These are phyloP conservation scores for Alternaria rosae DNA, from an alignment of 2,329 filamentous ascomycete genomes.

Conservation along the genomic window DNA sequence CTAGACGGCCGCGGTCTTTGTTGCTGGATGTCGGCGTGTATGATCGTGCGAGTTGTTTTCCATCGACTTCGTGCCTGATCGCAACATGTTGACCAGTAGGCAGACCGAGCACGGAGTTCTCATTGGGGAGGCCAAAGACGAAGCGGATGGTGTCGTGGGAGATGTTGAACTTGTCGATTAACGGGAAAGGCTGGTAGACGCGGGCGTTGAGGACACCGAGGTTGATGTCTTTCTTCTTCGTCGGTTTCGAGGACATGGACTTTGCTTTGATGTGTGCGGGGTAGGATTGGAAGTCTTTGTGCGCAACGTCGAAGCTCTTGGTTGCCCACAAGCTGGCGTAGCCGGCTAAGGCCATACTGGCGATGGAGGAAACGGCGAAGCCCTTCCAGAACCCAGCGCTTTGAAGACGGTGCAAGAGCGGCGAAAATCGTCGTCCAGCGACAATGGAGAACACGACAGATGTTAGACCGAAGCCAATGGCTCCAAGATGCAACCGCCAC, in stretches of 20 bases:
- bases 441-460: conserved; percentile 9
- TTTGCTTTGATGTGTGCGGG: conserved; percentile 23
- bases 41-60: conserved; percentile 49
- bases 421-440: conserved; percentile 14
- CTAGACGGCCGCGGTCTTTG: conserved; percentile 65
- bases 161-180: conserved; percentile 38
- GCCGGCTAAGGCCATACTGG: conserved; percentile 11
- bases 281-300: conserved; percentile 22
- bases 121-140: conserved; percentile 35
- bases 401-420: conserved; percentile 14
- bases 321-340: conserved; percentile 18
- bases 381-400: conserved; percentile 22
- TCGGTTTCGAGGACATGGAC: conserved; percentile 4
- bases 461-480: conserved; percentile 11
- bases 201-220: conserved; percentile 60
- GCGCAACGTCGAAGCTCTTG: conserved; percentile 20
- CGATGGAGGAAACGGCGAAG: conserved; percentile 17
- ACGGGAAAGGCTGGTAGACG: conserved; percentile 57
- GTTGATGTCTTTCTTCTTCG: conserved; percentile 24
- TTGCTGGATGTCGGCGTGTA: conserved; percentile 55
- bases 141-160: conserved; percentile 32
- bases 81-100: conserved; percentile 49
- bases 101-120: conserved; percentile 38
- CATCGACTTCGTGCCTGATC: conserved; percentile 69
- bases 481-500: conserved; percentile 6